These are phyloP conservation scores for Calonectria naviculata DNA, from an alignment of 2,329 filamentous ascomycete species.

Conservation along the genomic window DNA sequence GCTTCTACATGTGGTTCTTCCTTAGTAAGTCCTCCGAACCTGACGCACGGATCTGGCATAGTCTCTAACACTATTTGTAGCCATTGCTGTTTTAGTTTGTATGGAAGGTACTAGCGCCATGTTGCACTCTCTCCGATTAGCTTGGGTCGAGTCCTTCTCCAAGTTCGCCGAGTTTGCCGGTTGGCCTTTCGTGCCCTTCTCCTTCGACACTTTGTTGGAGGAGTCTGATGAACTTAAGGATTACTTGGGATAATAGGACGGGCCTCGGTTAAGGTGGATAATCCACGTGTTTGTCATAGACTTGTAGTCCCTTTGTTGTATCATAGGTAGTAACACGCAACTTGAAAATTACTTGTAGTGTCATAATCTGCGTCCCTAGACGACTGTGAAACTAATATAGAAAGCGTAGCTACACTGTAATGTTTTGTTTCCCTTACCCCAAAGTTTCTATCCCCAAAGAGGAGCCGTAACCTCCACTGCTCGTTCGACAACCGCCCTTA, in stretches of 20 bases:
- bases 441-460: conserved; percentile 64
- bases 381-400: not conserved
- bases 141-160: conserved; percentile 98
- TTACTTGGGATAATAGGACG: conserved; percentile 58
- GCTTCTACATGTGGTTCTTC: conserved; percentile 92
- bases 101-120: conserved; percentile 98
- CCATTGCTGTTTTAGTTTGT: conserved; percentile 77
- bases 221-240: conserved; percentile 77
- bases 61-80: conserved; percentile 44
- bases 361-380: conserved; percentile 11
- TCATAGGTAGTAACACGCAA: conserved; percentile 41
- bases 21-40: conserved; percentile 62
- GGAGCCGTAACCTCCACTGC: conserved; percentile 89
- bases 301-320: conserved; percentile 43
- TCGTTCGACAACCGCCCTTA: conserved; percentile 89
- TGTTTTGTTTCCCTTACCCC: not conserved
- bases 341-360: conserved; percentile 35
- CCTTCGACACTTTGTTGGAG: conserved; percentile 85
- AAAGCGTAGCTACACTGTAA: not conserved
- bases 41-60: not conserved
- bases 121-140: conserved; percentile 90
- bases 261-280: conserved; percentile 18
- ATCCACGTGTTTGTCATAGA: conserved; percentile 43
- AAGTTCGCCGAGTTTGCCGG: conserved; percentile 96
- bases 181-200: conserved; percentile 88